Conservation (phyloP, 2,329 filamentous ascomycete genomes). For the Fusarium torreyae region DNA sequence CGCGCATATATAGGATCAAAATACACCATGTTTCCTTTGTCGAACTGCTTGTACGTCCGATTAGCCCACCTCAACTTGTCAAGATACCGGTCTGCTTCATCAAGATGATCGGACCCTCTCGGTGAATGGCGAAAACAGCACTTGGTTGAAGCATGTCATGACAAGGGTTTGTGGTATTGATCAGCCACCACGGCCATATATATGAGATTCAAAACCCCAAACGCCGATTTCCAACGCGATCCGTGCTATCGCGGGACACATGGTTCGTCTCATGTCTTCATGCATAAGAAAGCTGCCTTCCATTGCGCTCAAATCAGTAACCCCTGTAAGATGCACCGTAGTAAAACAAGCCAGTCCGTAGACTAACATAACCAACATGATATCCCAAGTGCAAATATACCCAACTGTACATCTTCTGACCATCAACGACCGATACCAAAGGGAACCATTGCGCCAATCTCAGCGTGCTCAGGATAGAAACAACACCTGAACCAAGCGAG, state of each 20-base stretch:
- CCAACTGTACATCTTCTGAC: background rate
- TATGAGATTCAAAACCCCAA: constrained; percentile 13
- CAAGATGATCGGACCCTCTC: background rate
- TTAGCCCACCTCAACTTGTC: background rate
- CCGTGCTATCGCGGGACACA: constrained; percentile 27
- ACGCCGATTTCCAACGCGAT: constrained; percentile 36
- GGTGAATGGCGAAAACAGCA: background rate
- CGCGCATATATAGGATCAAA: constrained; percentile 5
- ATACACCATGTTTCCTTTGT: constrained; percentile 21
- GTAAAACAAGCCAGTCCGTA: constrained; percentile 15
- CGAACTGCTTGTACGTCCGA: background rate
- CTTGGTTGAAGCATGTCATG: constrained; percentile 1
- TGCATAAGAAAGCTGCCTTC: constrained; percentile 32
- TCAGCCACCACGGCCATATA: constrained; percentile 23
- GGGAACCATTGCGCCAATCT: background rate
- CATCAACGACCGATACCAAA: background rate
- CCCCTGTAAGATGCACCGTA: constrained; percentile 27
- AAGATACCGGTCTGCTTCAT: background rate
- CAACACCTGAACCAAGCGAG: background rate
- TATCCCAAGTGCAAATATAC: background rate
- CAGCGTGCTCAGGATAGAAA: background rate
- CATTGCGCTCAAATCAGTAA: constrained; percentile 31
- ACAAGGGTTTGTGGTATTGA: constrained; percentile 15
- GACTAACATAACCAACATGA: constrained; percentile 9
- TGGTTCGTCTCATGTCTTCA: constrained; percentile 30